These are phyloP conservation scores for Raphanus raphanistrum DNA, from an alignment of 345 rosid genomes.

Conservation along the genomic window DNA sequence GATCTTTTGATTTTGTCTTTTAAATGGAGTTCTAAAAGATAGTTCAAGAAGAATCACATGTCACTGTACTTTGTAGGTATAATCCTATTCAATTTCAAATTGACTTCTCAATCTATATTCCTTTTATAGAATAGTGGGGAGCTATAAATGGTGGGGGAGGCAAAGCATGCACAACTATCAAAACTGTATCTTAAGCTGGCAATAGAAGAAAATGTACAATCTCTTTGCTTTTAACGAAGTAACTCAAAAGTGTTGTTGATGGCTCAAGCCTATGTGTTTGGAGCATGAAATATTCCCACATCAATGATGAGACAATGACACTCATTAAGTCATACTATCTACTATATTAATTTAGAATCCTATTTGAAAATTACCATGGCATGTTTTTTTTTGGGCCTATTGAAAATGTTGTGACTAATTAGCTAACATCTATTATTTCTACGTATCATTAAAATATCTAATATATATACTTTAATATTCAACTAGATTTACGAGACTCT, in stretches of 20 bases:
- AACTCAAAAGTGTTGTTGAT: conserved; percentile 38
- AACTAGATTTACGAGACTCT: too few relatives aligned
- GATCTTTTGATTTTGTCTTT: conserved; percentile 22
- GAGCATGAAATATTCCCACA: conserved; percentile 49
- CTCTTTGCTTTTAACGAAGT: conserved; percentile 54
- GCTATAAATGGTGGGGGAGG: conserved; percentile 60
- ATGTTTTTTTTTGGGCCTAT: too few relatives aligned
- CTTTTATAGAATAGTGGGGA: conserved; percentile 64
- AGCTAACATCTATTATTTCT: too few relatives aligned
- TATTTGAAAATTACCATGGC: too few relatives aligned
- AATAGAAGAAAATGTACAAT: conserved; percentile 27
- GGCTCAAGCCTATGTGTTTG: conserved; percentile 46
- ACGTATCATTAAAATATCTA: too few relatives aligned
- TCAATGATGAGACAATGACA: conserved; percentile 20
- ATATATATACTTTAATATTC: too few relatives aligned
- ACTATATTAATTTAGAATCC: too few relatives aligned
- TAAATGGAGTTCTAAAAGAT: neutral
- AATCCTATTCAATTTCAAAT: conserved; percentile 25
- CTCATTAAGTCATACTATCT: neutral
- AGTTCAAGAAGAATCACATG: conserved; percentile 36
- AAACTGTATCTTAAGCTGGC: conserved; percentile 57
- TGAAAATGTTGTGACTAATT: too few relatives aligned
- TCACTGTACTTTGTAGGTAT: conserved; percentile 23
- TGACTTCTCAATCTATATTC: conserved; percentile 21
- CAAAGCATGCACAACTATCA: conserved; percentile 53